Percentiles rank a stretch among this genome's conserved stretches.
These are phyloP conservation scores for Lachnellula occidentalis DNA, from an alignment of 2,329 filamentous ascomycete species.

Conservation along the genomic window DNA sequence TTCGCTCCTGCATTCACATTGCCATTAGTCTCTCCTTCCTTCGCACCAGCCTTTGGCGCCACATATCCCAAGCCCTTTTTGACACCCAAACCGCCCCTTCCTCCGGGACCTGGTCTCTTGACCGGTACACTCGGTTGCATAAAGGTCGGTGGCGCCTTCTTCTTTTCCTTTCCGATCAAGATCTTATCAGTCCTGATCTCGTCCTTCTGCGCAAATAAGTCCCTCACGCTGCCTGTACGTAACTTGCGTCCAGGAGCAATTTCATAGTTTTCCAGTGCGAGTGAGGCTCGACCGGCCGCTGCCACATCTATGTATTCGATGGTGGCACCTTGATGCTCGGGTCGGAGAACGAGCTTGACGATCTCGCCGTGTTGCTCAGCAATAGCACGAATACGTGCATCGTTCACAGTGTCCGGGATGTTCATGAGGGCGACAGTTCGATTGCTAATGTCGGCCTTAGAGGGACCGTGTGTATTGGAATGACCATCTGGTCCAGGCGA, in stretches of 20 bases:
- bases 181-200: conserved; percentile 40
- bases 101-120: conserved; percentile 30
- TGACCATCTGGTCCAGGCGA: conserved; percentile 20
- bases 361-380: conserved; percentile 67
- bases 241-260: conserved; percentile 48
- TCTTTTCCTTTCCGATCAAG: conserved; percentile 29
- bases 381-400: conserved; percentile 70
- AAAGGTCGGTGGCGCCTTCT: conserved; percentile 33
- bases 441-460: conserved; percentile 47
- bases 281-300: conserved; percentile 66
- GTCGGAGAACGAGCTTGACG: conserved; percentile 71
- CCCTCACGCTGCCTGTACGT: conserved; percentile 47
- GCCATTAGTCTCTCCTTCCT: conserved; percentile 15
- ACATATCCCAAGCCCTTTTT: conserved; percentile 32
- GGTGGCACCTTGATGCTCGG: conserved; percentile 77
- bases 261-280: conserved; percentile 51
- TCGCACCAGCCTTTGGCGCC: conserved; percentile 5
- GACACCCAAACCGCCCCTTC: conserved; percentile 33
- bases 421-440: conserved; percentile 79
- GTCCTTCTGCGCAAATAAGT: conserved; percentile 48
- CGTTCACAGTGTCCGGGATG: conserved; percentile 87
- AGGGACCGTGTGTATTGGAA: conserved; percentile 31
- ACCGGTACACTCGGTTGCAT: conserved; percentile 27
- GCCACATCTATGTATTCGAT: conserved; percentile 68
- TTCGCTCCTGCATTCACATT: conserved; percentile 21